Evolutionary conservation across 768 basidiomycete species (phyloP), one percentile per base, ranked within the genome.

Genomic region (Boletus sp.): DNA sequence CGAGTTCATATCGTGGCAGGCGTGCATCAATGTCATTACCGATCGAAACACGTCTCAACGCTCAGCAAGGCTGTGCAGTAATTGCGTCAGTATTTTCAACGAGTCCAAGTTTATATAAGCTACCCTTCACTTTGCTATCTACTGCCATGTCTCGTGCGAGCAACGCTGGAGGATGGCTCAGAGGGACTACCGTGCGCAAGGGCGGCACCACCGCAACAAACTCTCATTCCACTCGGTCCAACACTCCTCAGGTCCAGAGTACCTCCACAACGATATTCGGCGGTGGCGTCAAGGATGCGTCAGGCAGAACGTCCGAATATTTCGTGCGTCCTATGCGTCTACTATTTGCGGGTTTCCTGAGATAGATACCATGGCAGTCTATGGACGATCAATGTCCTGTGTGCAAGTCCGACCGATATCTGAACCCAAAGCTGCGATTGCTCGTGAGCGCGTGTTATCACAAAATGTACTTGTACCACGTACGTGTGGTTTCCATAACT

Each of bases 371-470:
- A 15, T 28, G 50, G 8, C 50, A 92, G 90, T 86, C 87, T 28
- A 90, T 90, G 83, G 89, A 92, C 59, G 97, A 99, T 71, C 87
- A 91, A 69, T 99, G 97, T 76, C 96, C 96, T 0, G 90, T 98
- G 2, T 98, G 97, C 80, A 94, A 94, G 73, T 94, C 92, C 40
- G 97, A 99, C 71, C 79, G 96, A 52, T 98, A 97, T 70, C 78
- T 97, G 56, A 97, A 98, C 66, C 93, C 94, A 20, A 96, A 95
- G 67, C 78, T 99, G 35, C 85, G 96, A 42, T 79, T 99, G 39
- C 82, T 98, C 48, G 94, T 99, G 64, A 94, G 92, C 72, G 88
- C 92, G 15, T 99, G 97, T 71, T 99, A 97, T 73, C 97, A 99
- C 75, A 97, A 97, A 81, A 96, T 98, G 97, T 94, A 62, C 59